Conservation (phyloP, 495 filamentous ascomycete genomes). For the Parathielavia appendiculata region DNA sequence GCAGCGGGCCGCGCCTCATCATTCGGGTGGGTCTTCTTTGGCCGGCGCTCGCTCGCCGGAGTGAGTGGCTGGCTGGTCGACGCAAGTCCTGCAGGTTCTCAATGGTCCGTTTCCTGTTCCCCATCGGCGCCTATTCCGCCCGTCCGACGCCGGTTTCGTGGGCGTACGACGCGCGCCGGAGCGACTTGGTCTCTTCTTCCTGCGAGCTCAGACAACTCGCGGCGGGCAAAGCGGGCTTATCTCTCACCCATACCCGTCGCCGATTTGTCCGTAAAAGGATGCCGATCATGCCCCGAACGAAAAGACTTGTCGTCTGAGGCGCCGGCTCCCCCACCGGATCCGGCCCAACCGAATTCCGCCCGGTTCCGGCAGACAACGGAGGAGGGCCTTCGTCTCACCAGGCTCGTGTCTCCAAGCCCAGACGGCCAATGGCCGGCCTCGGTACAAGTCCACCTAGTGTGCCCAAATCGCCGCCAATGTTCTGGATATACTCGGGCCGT, state of each 20-base stretch:
- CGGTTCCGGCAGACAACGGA: constrained; percentile 8
- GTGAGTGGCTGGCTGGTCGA: background rate
- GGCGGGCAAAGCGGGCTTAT: constrained; percentile 1
- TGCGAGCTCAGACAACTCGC: background rate
- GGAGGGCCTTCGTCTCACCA: constrained; percentile 2
- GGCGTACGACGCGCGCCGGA: background rate
- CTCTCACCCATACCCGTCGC: background rate
- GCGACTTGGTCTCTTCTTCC: background rate
- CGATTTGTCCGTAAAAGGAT: constrained; percentile 3
- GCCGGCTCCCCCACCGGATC: constrained; percentile 4
- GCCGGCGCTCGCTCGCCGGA: constrained; percentile 3
- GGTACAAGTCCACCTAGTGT: constrained; percentile 1
- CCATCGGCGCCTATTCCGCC: constrained; percentile 6
- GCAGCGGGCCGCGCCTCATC: background rate
- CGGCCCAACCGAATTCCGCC: background rate
- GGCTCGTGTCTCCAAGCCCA: constrained; percentile 5
- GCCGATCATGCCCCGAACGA: constrained; percentile 6
- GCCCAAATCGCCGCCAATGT: constrained; percentile 9
- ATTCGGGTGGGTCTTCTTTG: constrained; percentile 2
- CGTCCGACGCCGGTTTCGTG: background rate
- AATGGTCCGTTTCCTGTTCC: background rate
- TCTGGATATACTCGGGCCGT: background rate
- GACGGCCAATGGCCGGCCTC: background rate
- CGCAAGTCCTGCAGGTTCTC: background rate
- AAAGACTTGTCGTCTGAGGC: background rate